Base-by-base conservation (phyloP, 116 monocot species). In the Iris pallida region DNA sequence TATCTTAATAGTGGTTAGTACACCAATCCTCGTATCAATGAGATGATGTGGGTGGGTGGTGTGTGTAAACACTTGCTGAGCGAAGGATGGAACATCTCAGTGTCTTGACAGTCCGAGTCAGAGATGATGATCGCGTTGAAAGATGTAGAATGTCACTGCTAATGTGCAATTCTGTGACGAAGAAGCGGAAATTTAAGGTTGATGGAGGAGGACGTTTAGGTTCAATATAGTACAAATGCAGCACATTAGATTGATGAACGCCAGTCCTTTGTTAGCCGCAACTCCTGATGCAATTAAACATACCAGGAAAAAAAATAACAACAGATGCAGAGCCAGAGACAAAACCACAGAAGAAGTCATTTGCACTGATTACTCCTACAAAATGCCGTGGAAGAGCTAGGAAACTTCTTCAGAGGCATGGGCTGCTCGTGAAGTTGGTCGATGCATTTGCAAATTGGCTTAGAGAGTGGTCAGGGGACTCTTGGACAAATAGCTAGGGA, bases 401-500 rank as follows among this genome's bases (percentile, higher is more conserved):
- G 95, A 86, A 69, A 96, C 86, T 60, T 92, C 92, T 69, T 52
- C 96, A 20, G 96, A 96, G 42, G 81, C 92, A 47, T 96, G 96
- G 96, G 78, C 84, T 61, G 82, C 86, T 96, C 70, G 89, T 89
- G 16, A 96, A 92, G 68, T 76, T 96, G 69, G 96, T 96, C 61
- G 92, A 96, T 78, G 79, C 92, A 53, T 96, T 96, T 83, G 89
- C 92, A 42, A 96, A 89, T 75, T 96, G 96, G 96, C 74, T 92
- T 92, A 41, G 92, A 96, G 76, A 77, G 75, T 68, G 87, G 92
- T 16, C 92, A 92, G 65, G 96, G 89, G 74, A 92, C 86, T 20
- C 92, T 96, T 67, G 84, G 83, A 61, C 85, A 96, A 73, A 92
- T 96, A n/a, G n/a, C n/a, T n/a, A 42, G 96, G 92, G 65, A 84